These are phyloP conservation scores for Botryobasidium botryosum DNA, from an alignment of 768 basidiomycete species.

Conservation along the genomic window DNA sequence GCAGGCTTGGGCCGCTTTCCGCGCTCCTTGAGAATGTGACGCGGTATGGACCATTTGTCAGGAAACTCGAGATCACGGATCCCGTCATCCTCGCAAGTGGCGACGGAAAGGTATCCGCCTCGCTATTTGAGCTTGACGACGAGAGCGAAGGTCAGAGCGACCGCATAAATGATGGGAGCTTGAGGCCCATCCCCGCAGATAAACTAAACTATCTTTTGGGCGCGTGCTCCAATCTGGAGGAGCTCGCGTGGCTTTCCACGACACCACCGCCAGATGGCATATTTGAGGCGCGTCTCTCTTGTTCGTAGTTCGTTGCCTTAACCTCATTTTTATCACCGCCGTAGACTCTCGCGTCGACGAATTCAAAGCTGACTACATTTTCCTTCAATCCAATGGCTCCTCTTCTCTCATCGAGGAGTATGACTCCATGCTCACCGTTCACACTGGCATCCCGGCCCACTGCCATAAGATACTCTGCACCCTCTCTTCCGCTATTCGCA, in stretches of 20 bases:
- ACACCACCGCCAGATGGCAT: slow-evolving; percentile 25
- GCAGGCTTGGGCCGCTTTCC: background rate
- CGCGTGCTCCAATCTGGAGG: slow-evolving; percentile 16
- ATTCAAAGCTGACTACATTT: slow-evolving; percentile 16
- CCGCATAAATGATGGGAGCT: background rate
- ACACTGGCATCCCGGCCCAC: slow-evolving; percentile 5
- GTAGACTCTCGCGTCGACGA: slow-evolving; percentile 16
- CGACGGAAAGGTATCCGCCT: background rate
- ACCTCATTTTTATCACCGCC: background rate
- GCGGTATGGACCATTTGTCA: slow-evolving; percentile 21
- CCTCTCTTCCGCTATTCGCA: slow-evolving; percentile 21
- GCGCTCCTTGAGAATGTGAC: slow-evolving; percentile 20
- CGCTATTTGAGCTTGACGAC: slow-evolving; percentile 3
- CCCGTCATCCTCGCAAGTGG: slow-evolving; percentile 8
- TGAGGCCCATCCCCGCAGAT: slow-evolving; percentile 11
- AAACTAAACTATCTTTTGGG: slow-evolving; percentile 10
- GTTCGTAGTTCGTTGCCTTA: background rate
- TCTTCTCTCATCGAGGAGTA: slow-evolving; percentile 8
- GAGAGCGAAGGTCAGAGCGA: background rate
- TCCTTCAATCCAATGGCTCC: slow-evolving; percentile 13
- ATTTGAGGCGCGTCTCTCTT: slow-evolving; percentile 20
- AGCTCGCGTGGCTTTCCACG: slow-evolving; percentile 20
- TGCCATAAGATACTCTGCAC: slow-evolving; percentile 23
- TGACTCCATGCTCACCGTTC: background rate
- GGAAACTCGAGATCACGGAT: slow-evolving; percentile 17